Conservation (phyloP, 2,329 filamentous ascomycete genomes). For the Colletotrichum horii region DNA sequence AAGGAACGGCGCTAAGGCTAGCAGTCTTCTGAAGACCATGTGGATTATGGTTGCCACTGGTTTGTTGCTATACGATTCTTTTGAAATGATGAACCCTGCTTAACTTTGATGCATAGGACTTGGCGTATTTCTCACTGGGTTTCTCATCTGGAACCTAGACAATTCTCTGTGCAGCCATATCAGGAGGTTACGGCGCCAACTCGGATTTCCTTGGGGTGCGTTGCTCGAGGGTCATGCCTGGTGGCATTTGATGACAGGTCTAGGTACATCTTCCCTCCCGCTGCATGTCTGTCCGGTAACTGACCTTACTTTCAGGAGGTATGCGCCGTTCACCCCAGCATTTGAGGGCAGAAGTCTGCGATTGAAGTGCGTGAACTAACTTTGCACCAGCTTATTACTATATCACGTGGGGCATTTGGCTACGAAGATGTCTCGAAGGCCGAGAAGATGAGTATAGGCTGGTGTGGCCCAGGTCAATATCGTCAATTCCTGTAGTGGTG, state of each 20-base stretch:
- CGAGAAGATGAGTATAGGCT: conserved; percentile 74
- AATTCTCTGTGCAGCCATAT: conserved; percentile 75
- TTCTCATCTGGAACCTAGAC: conserved; percentile 79
- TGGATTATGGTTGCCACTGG: conserved; percentile 73
- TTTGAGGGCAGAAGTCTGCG: not conserved
- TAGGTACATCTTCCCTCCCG: conserved; percentile 49
- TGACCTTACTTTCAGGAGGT: conserved; percentile 29
- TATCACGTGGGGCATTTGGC: conserved; percentile 83
- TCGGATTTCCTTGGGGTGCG: conserved; percentile 82
- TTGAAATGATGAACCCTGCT: not conserved
- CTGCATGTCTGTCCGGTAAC: conserved; percentile 24
- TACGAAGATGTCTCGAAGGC: conserved; percentile 77
- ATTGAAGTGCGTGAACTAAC: not conserved
- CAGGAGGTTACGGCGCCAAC: conserved; percentile 66
- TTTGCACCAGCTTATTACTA: conserved; percentile 71
- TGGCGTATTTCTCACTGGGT: conserved; percentile 75
- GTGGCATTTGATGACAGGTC: conserved; percentile 82
- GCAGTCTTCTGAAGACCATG: conserved; percentile 63
- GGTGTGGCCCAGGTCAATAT: conserved; percentile 69
- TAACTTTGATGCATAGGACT: conserved; percentile 54
- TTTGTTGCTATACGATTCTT: conserved; percentile 27
- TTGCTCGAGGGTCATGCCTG: conserved; percentile 64
- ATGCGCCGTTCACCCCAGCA: not conserved
- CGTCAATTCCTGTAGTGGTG: conserved; percentile 55
- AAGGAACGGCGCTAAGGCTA: conserved; percentile 55